Evolutionary conservation across 805 yeast genomes (phyloP).

Genomic region (Cyberlindnera americana): DNA sequence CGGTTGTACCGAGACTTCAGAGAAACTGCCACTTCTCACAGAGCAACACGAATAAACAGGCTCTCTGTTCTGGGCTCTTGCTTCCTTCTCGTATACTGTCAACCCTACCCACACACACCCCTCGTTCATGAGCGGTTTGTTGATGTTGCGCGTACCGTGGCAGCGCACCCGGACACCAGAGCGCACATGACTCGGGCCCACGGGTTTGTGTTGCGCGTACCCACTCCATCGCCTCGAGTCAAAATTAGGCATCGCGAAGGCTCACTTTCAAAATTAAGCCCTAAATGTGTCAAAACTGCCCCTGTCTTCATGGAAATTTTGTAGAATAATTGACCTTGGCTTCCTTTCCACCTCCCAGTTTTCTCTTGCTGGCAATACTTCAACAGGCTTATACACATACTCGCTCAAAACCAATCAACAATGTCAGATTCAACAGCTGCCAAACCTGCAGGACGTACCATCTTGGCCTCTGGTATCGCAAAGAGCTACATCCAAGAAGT

Average conservation of each 20-base stretch:
- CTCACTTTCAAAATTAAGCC: slow-evolving; percentile 11
- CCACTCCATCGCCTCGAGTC: slow-evolving; percentile 1
- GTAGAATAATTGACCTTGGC: too few species aligned
- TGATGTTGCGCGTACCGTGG: slow-evolving; percentile 5
- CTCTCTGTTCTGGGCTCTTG: too few species aligned
- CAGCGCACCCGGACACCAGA: too few species aligned
- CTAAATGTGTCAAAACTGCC: slow-evolving; percentile 9
- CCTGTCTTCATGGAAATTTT: too few species aligned
- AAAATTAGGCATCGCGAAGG: slow-evolving; percentile 7
- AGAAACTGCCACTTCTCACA: too few species aligned
- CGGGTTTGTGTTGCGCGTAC: not conserved
- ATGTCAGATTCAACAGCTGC: slow-evolving; percentile 26
- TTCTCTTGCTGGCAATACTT: too few species aligned
- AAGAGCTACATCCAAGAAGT: slow-evolving; percentile 78
- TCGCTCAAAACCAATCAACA: slow-evolving; percentile 2
- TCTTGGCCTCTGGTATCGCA: slow-evolving; percentile 84
- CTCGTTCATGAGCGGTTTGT: slow-evolving; percentile 1
- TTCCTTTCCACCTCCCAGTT: too few species aligned
- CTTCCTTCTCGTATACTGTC: not conserved
- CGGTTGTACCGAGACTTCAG: too few species aligned
- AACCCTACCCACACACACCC: not conserved
- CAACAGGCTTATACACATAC: too few species aligned
- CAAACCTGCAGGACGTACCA: slow-evolving; percentile 61
- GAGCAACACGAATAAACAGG: too few species aligned
- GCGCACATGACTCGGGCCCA: not conserved